Percentiles rank a stretch among this genome's conserved stretches.
Evolutionary conservation across 441 rosid species (phyloP).

Genomic region (Populus hybrid): DNA sequence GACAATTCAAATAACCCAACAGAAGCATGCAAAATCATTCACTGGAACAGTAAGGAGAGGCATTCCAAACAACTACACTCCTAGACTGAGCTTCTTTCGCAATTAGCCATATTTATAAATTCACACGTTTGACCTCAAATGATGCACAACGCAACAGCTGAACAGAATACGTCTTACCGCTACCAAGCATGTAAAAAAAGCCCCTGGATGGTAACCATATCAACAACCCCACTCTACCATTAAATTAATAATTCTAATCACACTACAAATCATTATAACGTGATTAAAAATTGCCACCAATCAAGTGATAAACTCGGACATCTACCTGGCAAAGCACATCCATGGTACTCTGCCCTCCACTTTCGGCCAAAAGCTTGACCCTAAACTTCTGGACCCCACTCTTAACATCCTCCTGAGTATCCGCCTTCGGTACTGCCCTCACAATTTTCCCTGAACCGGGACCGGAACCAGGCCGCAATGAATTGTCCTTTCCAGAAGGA

Average conservation of each 20-base stretch:
- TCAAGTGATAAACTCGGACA: not conserved
- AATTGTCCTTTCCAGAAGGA: slow-evolving; percentile 54
- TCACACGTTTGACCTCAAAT: not conserved
- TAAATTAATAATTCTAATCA: not conserved
- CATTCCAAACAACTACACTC: not conserved
- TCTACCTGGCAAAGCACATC: slow-evolving; percentile 94
- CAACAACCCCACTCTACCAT: not conserved
- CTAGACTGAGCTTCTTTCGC: not conserved
- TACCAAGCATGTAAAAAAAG: not conserved
- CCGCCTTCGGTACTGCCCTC: slow-evolving; percentile 87
- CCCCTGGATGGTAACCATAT: not conserved
- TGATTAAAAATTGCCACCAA: not conserved
- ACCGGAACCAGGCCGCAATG: slow-evolving; percentile 26
- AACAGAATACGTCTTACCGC: not conserved
- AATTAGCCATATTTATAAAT: not conserved
- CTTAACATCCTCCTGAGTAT: slow-evolving; percentile 69
- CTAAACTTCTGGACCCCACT: slow-evolving; percentile 94
- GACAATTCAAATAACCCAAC: not conserved
- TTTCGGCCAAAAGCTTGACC: slow-evolving; percentile 85
- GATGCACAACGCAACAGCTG: not conserved
- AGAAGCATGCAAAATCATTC: not conserved
- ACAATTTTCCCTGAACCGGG: slow-evolving; percentile 64
- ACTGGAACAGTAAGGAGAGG: not conserved
- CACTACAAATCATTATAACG: not conserved
- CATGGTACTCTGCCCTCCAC: slow-evolving; percentile 74